Percentiles rank a stretch among this genome's conserved stretches.
Conservation (phyloP, 257 asterid genomes). For the Solanum sparsipilum region DNA sequence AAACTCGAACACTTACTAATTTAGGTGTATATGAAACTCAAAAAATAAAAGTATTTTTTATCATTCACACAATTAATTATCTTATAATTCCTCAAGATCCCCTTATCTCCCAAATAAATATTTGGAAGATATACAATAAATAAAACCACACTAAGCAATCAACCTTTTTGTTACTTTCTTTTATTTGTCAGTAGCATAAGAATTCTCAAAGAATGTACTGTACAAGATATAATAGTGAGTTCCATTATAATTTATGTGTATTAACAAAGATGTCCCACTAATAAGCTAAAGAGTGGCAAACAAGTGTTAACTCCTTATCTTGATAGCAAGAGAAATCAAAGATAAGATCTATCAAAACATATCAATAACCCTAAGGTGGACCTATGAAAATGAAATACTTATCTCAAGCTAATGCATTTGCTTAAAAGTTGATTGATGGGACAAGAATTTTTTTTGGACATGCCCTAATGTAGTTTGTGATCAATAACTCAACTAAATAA, state of each 20-base stretch:
- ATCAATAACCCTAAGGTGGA: background rate
- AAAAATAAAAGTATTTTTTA: background rate
- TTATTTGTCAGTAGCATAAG: background rate
- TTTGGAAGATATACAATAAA: background rate
- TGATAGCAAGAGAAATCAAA: background rate
- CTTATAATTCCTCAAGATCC: background rate
- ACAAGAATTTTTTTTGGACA: background rate
- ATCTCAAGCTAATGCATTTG: background rate
- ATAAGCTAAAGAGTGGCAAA: background rate
- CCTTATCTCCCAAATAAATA: background rate
- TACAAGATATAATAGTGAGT: background rate
- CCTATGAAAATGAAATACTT: background rate
- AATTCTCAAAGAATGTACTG: background rate
- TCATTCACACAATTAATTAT: background rate
- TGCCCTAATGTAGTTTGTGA: background rate
- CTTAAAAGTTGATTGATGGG: background rate
- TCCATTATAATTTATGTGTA: background rate
- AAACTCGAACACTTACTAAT: background rate
- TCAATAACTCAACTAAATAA: background rate
- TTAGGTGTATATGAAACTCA: background rate
- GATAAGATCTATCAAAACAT: background rate
- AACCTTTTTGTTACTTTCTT: background rate
- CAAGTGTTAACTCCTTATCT: background rate
- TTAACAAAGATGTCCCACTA: background rate
- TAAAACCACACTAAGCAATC: background rate